Base-by-base conservation (phyloP, 208 protist species). In the Leishmania turanica region DNA sequence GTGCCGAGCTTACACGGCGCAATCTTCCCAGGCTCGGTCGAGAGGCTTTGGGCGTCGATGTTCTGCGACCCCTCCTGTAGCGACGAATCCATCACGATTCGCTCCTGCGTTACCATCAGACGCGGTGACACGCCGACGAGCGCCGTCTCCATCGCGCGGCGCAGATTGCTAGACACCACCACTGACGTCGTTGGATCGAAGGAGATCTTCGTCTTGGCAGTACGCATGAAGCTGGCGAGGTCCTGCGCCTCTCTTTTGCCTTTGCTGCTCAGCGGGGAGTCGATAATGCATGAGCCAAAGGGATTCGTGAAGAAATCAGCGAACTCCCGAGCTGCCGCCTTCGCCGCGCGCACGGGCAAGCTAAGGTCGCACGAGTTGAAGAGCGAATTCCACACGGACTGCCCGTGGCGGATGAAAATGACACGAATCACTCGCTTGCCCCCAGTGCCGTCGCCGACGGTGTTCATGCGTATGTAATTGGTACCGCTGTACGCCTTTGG, bases 301-400 rank as follows among this genome's bases (percentile, higher is more conserved):
- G 93, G 94, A 54, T 93, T 68, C 15, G 80, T 92, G 80, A 97
- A 90, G 77, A 97, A 93, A 69, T 88, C 79, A 9, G 85, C 82
- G 24, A 83, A 80, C 82, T 97, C 93, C 49, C 75, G 70, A 58
- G 93, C 64, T 4, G 88, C 51, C 37, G 91, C 86, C 73, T 91
- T 87, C 45, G 93, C 75, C 51, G 92, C 75, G 60, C 95, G 93
- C 54, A 90, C 40, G 11, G 94, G 92, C 83, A 93, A 93, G 6
- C 79, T 84, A 0, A 86, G 15, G 47, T 88, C 90, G 75, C 90
- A 90, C 27, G 86, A 87, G 87, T 97, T 98, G 87, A 97, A 97
- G 56, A 98, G 82, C 15, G 93, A 95, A 88, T 98, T 98, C 95
- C 96, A 98, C n/a, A 96, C 91, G 0, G 93, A 97, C 87, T 98